Percentiles rank a stretch among this genome's conserved stretches.
Conservation (phyloP, 2,329 filamentous ascomycete species). For the Scolecobasidium constrictum region DNA sequence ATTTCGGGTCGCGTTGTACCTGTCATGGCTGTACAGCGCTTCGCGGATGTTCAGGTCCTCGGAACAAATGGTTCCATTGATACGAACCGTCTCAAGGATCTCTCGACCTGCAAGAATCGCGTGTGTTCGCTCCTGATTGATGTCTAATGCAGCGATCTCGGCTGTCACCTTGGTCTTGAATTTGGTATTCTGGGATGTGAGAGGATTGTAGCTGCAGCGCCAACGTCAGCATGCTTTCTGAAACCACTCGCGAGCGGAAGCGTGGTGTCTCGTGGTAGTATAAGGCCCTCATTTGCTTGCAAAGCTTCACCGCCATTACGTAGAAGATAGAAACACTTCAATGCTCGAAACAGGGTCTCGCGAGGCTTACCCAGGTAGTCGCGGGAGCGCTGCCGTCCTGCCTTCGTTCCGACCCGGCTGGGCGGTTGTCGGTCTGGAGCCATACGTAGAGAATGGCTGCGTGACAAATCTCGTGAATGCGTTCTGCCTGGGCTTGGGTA, state of each 20-base stretch:
- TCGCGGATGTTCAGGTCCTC: slow-evolving; percentile 55
- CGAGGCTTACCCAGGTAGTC: slow-evolving; percentile 24
- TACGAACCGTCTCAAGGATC: slow-evolving; percentile 53
- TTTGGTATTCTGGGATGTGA: slow-evolving; percentile 40
- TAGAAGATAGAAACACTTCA: no score
- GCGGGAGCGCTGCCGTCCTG: slow-evolving; percentile 21
- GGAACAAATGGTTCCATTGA: slow-evolving; percentile 44
- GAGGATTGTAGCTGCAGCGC: slow-evolving; percentile 6
- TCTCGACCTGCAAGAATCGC: slow-evolving; percentile 54
- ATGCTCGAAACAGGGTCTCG: no score
- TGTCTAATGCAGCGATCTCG: slow-evolving; percentile 51
- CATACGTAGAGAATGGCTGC: slow-evolving; percentile 41
- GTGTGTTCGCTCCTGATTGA: slow-evolving; percentile 52
- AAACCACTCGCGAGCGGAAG: background rate
- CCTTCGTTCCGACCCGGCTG: slow-evolving; percentile 30
- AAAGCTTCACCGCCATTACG: slow-evolving; percentile 7
- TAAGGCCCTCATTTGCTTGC: background rate
- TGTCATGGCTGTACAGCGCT: slow-evolving; percentile 47
- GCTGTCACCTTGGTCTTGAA: slow-evolving; percentile 48
- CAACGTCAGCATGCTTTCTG: slow-evolving; percentile 7
- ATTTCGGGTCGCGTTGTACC: slow-evolving; percentile 39
- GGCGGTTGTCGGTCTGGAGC: slow-evolving; percentile 40
- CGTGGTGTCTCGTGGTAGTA: background rate
- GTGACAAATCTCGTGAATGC: slow-evolving; percentile 42
- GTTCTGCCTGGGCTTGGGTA: slow-evolving; percentile 22